Evolutionary conservation across 768 basidiomycete genomes (phyloP).

Genomic region (Paxillus involutus): DNA sequence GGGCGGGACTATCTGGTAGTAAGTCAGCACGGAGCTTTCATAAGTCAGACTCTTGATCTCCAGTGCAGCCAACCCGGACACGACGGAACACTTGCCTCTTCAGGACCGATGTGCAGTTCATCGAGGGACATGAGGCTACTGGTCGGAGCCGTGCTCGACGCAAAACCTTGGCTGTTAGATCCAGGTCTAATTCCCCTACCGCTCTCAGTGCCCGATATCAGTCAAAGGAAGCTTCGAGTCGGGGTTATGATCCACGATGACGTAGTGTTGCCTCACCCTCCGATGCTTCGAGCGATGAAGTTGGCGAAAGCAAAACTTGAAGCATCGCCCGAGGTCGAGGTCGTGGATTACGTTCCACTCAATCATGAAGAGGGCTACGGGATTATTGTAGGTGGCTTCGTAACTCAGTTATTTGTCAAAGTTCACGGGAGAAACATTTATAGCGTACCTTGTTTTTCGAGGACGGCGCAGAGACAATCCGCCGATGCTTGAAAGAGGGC

Average conservation of each 20-base stretch:
- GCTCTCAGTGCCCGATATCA: slow-evolving; percentile 21
- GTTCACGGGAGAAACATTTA: neutral
- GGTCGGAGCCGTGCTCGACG: slow-evolving; percentile 22
- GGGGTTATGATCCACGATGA: slow-evolving; percentile 35
- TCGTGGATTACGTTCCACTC: slow-evolving; percentile 36
- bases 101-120: slow-evolving; percentile 28
- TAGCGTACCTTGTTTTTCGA: slow-evolving; percentile 39
- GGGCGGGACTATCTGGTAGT: slow-evolving; percentile 12
- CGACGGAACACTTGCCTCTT: slow-evolving; percentile 9
- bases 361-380: slow-evolving; percentile 33
- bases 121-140: slow-evolving; percentile 26
- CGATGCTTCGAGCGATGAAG: slow-evolving; percentile 40
- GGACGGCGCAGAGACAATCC: slow-evolving; percentile 35
- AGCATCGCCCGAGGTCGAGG: slow-evolving; percentile 32
- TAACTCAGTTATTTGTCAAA: neutral
- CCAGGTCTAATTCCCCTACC: slow-evolving; percentile 33
- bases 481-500: slow-evolving; percentile 18
- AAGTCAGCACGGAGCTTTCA: slow-evolving; percentile 3
- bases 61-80: slow-evolving; percentile 24
- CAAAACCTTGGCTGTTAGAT: slow-evolving; percentile 43
- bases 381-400: slow-evolving; percentile 27
- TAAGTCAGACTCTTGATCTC: slow-evolving; percentile 13
- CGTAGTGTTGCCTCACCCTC: slow-evolving; percentile 40
- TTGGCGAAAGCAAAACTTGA: slow-evolving; percentile 35
- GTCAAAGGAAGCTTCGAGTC: slow-evolving; percentile 28